Percentiles rank a stretch among this genome's conserved stretches.
Evolutionary conservation across 2,329 filamentous ascomycete genomes (phyloP).

Genomic region (Alternaria atra): DNA sequence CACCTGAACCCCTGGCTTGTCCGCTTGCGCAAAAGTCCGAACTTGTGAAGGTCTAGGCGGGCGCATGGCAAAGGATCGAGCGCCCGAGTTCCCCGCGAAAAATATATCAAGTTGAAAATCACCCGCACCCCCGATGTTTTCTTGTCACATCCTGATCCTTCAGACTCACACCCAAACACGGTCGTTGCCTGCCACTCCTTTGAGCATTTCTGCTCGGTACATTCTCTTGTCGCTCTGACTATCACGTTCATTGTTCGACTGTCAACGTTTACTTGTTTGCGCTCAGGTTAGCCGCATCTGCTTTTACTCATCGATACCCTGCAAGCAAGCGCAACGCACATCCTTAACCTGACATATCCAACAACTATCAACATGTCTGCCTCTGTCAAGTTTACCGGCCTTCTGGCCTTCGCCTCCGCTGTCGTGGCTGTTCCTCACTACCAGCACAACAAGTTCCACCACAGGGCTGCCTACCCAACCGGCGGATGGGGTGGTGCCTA

Average conservation of each 20-base stretch:
- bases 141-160: conserved; percentile 10
- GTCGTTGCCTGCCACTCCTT: conserved; percentile 18
- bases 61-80: background rate
- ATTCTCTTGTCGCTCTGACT: conserved; percentile 18
- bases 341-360: conserved; percentile 1
- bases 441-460: conserved; percentile 41
- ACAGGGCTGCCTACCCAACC: conserved; percentile 40
- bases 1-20: conserved; percentile 12
- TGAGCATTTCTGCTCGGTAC: conserved; percentile 21
- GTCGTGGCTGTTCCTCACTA: conserved; percentile 52
- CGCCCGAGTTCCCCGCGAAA: conserved; percentile 5
- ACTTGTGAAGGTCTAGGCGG: conserved; percentile 4
- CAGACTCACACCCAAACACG: conserved; percentile 11
- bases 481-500: conserved; percentile 40
- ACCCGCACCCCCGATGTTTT: conserved; percentile 9
- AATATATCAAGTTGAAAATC: conserved; percentile 15
- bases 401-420: conserved; percentile 55
- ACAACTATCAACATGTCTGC: conserved; percentile 45
- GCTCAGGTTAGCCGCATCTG: conserved; percentile 21
- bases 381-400: conserved; percentile 50
- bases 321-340: conserved; percentile 13
- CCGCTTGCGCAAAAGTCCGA: conserved; percentile 16
- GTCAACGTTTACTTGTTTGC: conserved; percentile 17
- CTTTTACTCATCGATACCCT: conserved; percentile 14
- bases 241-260: conserved; percentile 18